Conservation (phyloP, 164 flowering plant genomes). For the Litsea cubeba region DNA sequence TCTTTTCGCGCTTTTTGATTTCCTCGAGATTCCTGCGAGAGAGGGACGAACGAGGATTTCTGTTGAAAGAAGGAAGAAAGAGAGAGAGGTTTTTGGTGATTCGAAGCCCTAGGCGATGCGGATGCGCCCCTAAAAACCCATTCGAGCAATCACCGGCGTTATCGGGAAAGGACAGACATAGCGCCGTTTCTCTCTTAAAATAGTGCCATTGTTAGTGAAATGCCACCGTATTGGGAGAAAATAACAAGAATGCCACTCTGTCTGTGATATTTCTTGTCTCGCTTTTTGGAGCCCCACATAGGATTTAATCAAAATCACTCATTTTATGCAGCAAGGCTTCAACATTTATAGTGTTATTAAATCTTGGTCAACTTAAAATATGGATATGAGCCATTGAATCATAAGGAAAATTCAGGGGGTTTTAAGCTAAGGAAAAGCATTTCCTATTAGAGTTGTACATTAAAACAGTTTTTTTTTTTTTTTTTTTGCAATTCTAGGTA, state of each 20-base stretch:
- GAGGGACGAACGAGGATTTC: slow-evolving; percentile 10
- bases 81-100: slow-evolving; percentile 9
- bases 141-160: slow-evolving; percentile 47
- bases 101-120: slow-evolving; percentile 26
- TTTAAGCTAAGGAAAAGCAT: no score
- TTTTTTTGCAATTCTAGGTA: no score
- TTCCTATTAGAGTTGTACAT: no score
- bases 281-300: no score
- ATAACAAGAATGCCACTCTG: slow-evolving; percentile 1
- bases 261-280: no score
- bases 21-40: not conserved
- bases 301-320: no score
- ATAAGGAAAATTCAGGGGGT: no score
- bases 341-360: no score
- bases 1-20: not conserved
- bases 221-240: not conserved
- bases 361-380: no score
- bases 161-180: slow-evolving; percentile 52
- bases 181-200: slow-evolving; percentile 36
- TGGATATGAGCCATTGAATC: no score
- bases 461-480: no score
- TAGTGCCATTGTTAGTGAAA: not conserved
- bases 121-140: slow-evolving; percentile 9
- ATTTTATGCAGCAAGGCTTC: no score
- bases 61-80: not conserved